Conservation (phyloP, 805 yeast species). For the Saccharomycopsis selenospora region DNA sequence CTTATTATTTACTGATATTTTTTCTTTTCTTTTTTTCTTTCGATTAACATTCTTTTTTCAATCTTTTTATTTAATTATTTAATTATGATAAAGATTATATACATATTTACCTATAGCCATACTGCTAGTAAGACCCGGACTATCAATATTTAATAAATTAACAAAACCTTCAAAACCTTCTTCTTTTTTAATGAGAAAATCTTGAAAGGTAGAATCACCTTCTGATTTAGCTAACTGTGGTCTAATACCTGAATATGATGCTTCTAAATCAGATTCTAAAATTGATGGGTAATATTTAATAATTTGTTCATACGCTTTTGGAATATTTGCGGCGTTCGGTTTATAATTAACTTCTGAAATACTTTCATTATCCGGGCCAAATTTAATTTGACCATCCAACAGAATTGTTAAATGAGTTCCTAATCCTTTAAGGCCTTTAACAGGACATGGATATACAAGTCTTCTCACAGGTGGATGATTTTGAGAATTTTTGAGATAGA, state of each 20-base stretch:
- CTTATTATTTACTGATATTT: constrained; percentile 4
- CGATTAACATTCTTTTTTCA: no score
- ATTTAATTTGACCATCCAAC: constrained; percentile 67
- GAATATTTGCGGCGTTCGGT: constrained; percentile 43
- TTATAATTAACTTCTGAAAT: constrained; percentile 42
- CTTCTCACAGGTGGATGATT: constrained; percentile 37
- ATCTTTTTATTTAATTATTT: no score
- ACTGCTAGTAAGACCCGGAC: constrained; percentile 82
- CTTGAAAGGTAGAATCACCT: constrained; percentile 43
- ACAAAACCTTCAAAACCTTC: constrained; percentile 70
- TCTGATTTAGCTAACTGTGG: constrained; percentile 59
- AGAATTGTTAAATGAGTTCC: constrained; percentile 88
- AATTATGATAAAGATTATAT: constrained; percentile 23
- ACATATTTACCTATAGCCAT: constrained; percentile 81
- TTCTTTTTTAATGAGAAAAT: constrained; percentile 67
- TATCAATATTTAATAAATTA: constrained; percentile 76
- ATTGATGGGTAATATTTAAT: constrained; percentile 57
- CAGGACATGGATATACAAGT: constrained; percentile 73
- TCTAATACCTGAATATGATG: constrained; percentile 75
- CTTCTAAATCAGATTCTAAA: constrained; percentile 42
- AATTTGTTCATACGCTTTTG: constrained; percentile 52
- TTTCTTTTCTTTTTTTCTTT: no score
- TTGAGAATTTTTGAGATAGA: constrained; percentile 45
- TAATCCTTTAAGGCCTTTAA: constrained; percentile 61
- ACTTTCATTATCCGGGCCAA: constrained; percentile 92